Conservation (phyloP, 2,329 filamentous ascomycete species). For the Cadophora sp. region DNA sequence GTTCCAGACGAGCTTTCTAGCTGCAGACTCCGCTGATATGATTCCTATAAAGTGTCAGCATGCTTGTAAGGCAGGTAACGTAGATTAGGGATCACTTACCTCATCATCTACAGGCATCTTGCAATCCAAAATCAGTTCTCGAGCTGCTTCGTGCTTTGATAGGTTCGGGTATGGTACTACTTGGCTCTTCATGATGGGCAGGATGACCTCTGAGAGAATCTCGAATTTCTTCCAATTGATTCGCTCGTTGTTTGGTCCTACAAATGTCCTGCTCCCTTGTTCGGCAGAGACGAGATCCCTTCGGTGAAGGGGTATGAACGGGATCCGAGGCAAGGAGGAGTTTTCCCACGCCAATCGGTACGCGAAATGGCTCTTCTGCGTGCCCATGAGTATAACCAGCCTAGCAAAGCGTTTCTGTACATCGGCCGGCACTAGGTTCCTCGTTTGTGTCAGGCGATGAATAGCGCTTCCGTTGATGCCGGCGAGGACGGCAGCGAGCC, state of each 20-base stretch:
- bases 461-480: constrained; percentile 90
- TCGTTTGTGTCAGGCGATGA: constrained; percentile 81
- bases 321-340: constrained; percentile 86
- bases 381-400: constrained; percentile 89
- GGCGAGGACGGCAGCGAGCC: constrained; percentile 89
- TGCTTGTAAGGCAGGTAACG: neutral
- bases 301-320: constrained; percentile 88
- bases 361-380: constrained; percentile 89
- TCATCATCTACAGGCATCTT: constrained; percentile 86
- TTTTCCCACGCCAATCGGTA: constrained; percentile 99
- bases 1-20: constrained; percentile 59
- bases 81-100: constrained; percentile 59
- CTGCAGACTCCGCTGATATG: constrained; percentile 67
- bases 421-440: constrained; percentile 73
- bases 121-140: constrained; percentile 80
- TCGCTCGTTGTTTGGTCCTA: constrained; percentile 73
- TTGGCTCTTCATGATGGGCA: constrained; percentile 92
- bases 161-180: constrained; percentile 80
- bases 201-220: constrained; percentile 88
- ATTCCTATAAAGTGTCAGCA: constrained; percentile 54
- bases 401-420: constrained; percentile 86
- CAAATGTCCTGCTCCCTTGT: constrained; percentile 88
- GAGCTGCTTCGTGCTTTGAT: constrained; percentile 70
- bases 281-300: constrained; percentile 91
- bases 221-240: constrained; percentile 99